A percentile compares a stretch with the other conserved stretches of the same genome.
Evolutionary conservation across 1,284 basidiomycete species (phyloP).

Genomic region (Fomitiporia mediterranea): DNA sequence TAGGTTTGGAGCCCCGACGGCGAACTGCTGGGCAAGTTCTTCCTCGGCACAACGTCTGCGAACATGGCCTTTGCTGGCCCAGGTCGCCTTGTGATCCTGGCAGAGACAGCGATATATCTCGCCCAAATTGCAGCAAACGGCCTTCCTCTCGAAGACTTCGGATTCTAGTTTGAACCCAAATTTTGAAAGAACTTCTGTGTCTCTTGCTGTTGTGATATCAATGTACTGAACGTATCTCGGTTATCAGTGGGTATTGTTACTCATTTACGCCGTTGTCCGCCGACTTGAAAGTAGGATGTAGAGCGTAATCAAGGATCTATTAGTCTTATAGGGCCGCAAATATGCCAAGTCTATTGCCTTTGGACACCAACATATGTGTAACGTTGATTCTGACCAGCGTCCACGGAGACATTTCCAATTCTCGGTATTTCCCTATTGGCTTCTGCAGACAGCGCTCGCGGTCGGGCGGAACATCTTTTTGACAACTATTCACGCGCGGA

Average conservation of each 20-base stretch:
- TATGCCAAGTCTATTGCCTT: neutral
- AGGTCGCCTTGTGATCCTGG: constrained; percentile 61
- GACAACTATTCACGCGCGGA: too few relatives aligned
- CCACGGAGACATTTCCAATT: too few relatives aligned
- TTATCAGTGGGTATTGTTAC: neutral
- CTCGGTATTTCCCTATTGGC: too few relatives aligned
- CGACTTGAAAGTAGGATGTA: neutral
- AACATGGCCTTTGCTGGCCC: constrained; percentile 67
- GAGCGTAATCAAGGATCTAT: too few relatives aligned
- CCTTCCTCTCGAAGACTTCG: constrained; percentile 12
- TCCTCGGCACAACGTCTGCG: constrained; percentile 51
- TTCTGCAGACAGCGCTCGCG: too few relatives aligned
- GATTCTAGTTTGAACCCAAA: neutral
- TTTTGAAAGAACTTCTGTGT: neutral
- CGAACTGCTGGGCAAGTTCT: constrained; percentile 71
- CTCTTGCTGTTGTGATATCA: neutral
- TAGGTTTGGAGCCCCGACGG: constrained; percentile 64
- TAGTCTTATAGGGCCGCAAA: neutral
- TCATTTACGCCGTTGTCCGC: neutral
- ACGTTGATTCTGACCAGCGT: too few relatives aligned
- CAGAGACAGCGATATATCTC: constrained; percentile 62
- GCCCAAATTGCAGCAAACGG: constrained; percentile 48
- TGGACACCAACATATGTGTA: too few relatives aligned
- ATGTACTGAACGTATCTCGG: neutral
- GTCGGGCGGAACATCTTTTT: too few relatives aligned